These are phyloP conservation scores for Ambrosia hybrid DNA, from an alignment of 140 eudicot species.

Conservation along the genomic window DNA sequence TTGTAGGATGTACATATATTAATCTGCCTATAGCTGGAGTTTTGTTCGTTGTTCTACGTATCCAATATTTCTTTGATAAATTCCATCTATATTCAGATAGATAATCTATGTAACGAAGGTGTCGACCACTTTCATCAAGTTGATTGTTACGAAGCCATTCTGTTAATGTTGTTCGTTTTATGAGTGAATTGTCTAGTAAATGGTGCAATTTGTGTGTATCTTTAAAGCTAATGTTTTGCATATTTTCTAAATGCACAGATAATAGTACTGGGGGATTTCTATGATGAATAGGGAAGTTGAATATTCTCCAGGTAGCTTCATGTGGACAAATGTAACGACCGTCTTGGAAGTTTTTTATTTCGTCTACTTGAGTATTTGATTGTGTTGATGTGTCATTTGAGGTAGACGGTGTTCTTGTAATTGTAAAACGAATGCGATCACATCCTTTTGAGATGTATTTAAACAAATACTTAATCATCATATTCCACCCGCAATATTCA, in stretches of 20 bases:
- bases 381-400: neutral
- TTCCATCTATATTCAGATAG: too few relatives aligned
- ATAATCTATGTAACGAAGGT: neutral
- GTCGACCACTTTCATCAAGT: neutral
- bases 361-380: neutral
- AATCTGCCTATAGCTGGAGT: neutral
- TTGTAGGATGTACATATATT: too few relatives aligned
- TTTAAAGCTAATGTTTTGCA: neutral
- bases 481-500: slow-evolving; percentile 6
- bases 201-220: too few relatives aligned
- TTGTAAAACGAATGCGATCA: neutral
- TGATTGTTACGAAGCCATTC: too few relatives aligned
- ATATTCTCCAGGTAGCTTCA: slow-evolving; percentile 1
- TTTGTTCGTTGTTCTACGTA: neutral
- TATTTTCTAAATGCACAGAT: neutral
- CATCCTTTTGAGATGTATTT: neutral
- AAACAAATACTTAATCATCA: too few relatives aligned
- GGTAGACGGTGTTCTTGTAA: neutral
- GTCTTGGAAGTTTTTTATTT: neutral
- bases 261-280: neutral
- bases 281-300: neutral
- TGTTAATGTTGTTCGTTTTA: too few relatives aligned
- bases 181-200: too few relatives aligned
- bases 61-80: neutral
- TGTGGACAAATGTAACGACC: neutral